Percentiles rank a stretch among this genome's conserved stretches.
Evolutionary conservation across 106 monocot species (phyloP).

Genomic region (Dendrobium nobile): DNA sequence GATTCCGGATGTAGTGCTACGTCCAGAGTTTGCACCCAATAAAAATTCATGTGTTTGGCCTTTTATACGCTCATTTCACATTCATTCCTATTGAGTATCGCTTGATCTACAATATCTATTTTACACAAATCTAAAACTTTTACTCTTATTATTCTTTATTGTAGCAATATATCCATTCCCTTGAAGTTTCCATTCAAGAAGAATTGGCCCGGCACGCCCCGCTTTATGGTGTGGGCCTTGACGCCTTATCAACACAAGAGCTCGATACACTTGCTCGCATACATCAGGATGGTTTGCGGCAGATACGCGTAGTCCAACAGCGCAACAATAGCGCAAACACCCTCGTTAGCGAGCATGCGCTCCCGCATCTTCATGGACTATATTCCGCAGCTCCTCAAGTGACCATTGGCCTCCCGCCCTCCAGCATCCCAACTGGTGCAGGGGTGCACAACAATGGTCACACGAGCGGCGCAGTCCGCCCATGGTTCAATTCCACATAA

Average conservation of each 20-base stretch:
- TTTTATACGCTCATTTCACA: not conserved
- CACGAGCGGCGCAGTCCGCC: constrained; percentile 27
- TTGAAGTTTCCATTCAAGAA: constrained; percentile 72
- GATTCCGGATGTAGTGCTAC: too few relatives aligned
- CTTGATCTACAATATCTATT: too few relatives aligned
- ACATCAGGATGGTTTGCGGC: constrained; percentile 69
- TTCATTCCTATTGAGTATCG: not conserved
- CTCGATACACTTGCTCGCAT: constrained; percentile 72
- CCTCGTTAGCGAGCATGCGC: constrained; percentile 27
- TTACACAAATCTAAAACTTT: not conserved
- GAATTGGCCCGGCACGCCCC: constrained; percentile 92
- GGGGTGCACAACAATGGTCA: constrained; percentile 52
- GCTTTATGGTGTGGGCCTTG: constrained; percentile 77
- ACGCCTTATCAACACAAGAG: constrained; percentile 60
- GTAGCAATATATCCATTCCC: constrained; percentile 84
- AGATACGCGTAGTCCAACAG: constrained; percentile 62
- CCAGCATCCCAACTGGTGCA: constrained; percentile 31
- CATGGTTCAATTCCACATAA: constrained; percentile 60
- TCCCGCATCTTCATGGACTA: constrained; percentile 41
- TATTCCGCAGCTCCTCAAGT: constrained; percentile 33
- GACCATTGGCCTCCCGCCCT: constrained; percentile 35
- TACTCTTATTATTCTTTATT: not conserved
- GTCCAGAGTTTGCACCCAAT: too few relatives aligned
- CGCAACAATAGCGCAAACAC: constrained; percentile 26
- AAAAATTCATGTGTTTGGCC: not conserved